phyloP scores from a whole-genome alignment of 75 land plant genomes.

The Larix kaempferi region DNA sequence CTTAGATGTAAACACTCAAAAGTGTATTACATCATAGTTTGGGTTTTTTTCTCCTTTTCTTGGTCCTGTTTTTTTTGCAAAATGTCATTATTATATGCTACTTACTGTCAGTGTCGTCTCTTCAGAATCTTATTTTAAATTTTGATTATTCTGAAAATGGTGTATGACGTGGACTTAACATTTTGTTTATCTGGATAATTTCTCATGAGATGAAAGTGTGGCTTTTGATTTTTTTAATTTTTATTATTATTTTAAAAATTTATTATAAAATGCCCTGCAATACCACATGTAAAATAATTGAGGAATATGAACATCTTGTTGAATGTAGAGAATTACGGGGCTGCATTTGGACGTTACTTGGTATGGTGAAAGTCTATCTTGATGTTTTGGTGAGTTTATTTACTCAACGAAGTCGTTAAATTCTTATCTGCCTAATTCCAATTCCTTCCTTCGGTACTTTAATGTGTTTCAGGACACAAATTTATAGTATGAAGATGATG shows the following conservation, averaged over 20 bases:
- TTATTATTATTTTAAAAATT: background rate
- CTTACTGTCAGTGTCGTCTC: background rate
- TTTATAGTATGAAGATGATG: background rate
- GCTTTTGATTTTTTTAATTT: no score
- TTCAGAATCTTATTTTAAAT: background rate
- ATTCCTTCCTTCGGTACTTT: background rate
- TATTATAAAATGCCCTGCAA: background rate
- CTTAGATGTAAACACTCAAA: background rate
- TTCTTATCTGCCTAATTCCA: background rate
- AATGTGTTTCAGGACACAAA: background rate
- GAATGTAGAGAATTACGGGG: slow-evolving; percentile 58
- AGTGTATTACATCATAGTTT: background rate
- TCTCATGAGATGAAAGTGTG: background rate
- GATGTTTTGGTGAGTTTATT: slow-evolving; percentile 60
- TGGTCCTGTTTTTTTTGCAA: background rate
- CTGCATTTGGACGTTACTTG: slow-evolving; percentile 53
- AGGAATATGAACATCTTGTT: background rate
- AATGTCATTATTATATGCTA: background rate
- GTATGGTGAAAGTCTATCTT: slow-evolving; percentile 64
- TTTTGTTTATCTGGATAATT: background rate
- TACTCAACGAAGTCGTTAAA: background rate
- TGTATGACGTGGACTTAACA: background rate
- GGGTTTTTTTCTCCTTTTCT: background rate
- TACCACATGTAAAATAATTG: background rate
- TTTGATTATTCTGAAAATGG: background rate